phyloP scores from a whole-genome alignment of 768 basidiomycete genomes.

The Punctularia strigosozonata region DNA sequence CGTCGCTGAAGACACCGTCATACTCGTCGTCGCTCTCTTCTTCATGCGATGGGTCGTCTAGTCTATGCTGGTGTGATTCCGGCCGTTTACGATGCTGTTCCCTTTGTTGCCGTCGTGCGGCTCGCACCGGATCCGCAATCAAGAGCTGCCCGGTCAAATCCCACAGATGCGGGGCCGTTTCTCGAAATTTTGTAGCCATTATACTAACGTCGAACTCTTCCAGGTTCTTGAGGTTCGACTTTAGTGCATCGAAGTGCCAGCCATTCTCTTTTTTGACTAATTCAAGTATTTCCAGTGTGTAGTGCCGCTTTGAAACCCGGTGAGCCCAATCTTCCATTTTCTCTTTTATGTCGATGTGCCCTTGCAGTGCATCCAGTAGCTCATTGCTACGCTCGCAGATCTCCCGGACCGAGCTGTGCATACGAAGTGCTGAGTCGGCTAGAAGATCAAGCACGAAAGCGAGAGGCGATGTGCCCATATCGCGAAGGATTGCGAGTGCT shows the following conservation, averaged over 20 bases:
- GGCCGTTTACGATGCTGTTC: too few species aligned
- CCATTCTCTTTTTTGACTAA: slow-evolving; percentile 2
- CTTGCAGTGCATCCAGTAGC: not conserved
- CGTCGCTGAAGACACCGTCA: not conserved
- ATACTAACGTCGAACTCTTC: slow-evolving; percentile 3
- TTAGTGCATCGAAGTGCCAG: slow-evolving; percentile 5
- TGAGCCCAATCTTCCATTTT: not conserved
- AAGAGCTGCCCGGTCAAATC: not conserved
- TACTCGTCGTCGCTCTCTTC: not conserved
- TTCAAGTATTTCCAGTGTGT: not conserved
- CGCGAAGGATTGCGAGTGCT: too few species aligned
- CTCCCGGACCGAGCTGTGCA: not conserved
- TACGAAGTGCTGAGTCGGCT: too few species aligned
- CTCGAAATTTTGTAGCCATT: slow-evolving; percentile 1
- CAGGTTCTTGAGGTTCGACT: slow-evolving; percentile 1
- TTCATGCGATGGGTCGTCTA: not conserved
- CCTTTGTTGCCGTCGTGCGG: not conserved
- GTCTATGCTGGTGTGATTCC: too few species aligned
- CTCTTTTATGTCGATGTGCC: not conserved
- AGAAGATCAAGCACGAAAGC: too few species aligned
- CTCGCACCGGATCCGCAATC: not conserved
- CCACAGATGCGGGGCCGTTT: slow-evolving; percentile 3
- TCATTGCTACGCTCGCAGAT: not conserved
- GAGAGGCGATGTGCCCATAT: too few species aligned
- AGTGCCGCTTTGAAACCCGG: not conserved